Evolutionary conservation across 2,329 filamentous ascomycete genomes (phyloP), one percentile per base, ranked within the genome.

Genomic region (Diplodia scrobiculata): DNA sequence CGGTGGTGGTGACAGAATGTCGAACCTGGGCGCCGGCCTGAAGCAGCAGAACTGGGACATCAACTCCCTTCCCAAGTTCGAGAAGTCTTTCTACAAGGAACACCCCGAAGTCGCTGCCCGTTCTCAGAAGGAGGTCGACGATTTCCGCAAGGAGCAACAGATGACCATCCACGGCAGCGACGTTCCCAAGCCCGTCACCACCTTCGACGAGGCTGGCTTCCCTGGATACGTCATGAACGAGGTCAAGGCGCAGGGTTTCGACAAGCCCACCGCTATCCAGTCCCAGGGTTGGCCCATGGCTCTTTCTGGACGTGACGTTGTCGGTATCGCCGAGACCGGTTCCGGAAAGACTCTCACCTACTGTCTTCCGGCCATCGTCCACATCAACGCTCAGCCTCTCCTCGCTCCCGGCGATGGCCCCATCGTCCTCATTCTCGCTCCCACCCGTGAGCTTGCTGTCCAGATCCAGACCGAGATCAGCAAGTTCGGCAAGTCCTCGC

Each of bases 51-150:
- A 88, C 70, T 99, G 91, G 91, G 95, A 99, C 77, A 73, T 95
- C 64, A 83, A 79, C 74, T 79, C 88, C 6, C 76, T 99, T 53
- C 94, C 95, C 73, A 98, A 98, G 81, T 99, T 99, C 82, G 95
- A 99, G 79, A 99, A 99, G 82, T 93, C 91, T 9, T 99, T 99
- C 83, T 99, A 99, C 87, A 97, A 98, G 84, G 95, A 98, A 81
- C 89, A 95, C 76, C 85, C 89, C 36, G 87, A 87, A 68, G 94
- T 99, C 68, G 80, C 87, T 68, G 83, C 80, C 73, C 91, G 95
- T 75, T 88, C 91, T 13, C 78, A 86, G 50, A 86, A 86, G 66
- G 94, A 98, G 69, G 90, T 99, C 67, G 90, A 93, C 32, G 90
- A 88, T 66, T 99, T 97, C 84, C 91, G 95, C 76, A 87, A 87